Conservation (phyloP, 345 rosid species). For the Sisymbrium altissimum region DNA sequence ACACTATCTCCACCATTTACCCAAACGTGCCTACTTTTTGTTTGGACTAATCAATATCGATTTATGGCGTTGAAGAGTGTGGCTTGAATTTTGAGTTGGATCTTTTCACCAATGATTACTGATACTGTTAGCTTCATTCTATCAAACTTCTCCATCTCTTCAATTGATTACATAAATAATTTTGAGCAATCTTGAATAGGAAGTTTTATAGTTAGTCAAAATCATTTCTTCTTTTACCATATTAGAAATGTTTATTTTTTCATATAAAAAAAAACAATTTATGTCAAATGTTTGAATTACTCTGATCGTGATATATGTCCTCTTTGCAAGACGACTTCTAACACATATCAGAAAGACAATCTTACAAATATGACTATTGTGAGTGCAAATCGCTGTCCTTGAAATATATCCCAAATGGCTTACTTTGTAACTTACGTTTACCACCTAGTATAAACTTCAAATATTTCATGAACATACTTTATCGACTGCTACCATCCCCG, state of each 20-base stretch:
- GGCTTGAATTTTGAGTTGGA: background rate
- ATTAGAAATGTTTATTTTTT: background rate
- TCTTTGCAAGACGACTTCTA: too few relatives aligned
- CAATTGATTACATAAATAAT: background rate
- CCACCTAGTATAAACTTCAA: too few relatives aligned
- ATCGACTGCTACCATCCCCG: too few relatives aligned
- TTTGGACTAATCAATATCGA: background rate
- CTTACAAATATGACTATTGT: too few relatives aligned
- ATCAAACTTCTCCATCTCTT: background rate
- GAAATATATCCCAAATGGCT: too few relatives aligned
- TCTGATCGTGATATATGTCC: too few relatives aligned
- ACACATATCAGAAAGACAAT: too few relatives aligned
- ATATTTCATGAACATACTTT: too few relatives aligned
- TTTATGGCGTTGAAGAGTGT: background rate
- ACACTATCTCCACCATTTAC: background rate
- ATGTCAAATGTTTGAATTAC: background rate
- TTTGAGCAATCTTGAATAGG: background rate
- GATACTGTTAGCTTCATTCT: too few relatives aligned
- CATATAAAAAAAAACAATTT: background rate
- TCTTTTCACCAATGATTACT: background rate
- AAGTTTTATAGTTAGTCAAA: background rate
- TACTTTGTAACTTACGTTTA: too few relatives aligned
- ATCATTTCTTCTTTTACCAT: background rate
- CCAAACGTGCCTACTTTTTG: background rate
- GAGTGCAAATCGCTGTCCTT: too few relatives aligned